These are phyloP conservation scores for Mariannaea elegans DNA, from an alignment of 2,329 filamentous ascomycete genomes.

Conservation along the genomic window DNA sequence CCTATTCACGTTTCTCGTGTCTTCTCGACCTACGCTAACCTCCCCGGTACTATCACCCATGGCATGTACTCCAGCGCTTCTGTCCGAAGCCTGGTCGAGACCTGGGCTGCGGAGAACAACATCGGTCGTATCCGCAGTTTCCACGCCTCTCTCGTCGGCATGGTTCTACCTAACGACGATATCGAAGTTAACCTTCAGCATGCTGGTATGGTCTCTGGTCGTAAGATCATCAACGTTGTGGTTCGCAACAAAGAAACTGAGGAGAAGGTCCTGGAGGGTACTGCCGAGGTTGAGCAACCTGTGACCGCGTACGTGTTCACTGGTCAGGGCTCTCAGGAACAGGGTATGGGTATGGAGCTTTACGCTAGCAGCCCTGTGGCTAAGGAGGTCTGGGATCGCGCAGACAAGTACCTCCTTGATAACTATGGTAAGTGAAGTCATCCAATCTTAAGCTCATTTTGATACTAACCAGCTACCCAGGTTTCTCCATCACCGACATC, in stretches of 20 bases:
- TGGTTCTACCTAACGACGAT: slow-evolving; percentile 97
- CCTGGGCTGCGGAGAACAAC: slow-evolving; percentile 99
- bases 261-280: slow-evolving; percentile 93
- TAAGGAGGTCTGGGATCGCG: slow-evolving; percentile 96
- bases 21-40: slow-evolving; percentile 93
- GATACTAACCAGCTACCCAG: slow-evolving; percentile 50
- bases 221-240: slow-evolving; percentile 99
- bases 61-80: slow-evolving; percentile 99
- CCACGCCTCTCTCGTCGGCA: slow-evolving; percentile 95
- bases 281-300: slow-evolving; percentile 97
- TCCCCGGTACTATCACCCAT: slow-evolving; percentile 97
- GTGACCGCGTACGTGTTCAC: slow-evolving; percentile 98
- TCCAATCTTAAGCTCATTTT: no score
- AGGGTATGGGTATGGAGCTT: slow-evolving; percentile 99
- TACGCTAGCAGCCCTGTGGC: slow-evolving; percentile 94
- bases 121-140: slow-evolving; percentile 97
- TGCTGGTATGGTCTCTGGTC: slow-evolving; percentile 95
- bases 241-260: slow-evolving; percentile 95
- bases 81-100: slow-evolving; percentile 95
- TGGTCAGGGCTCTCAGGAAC: slow-evolving; percentile 96
- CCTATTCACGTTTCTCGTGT: slow-evolving; percentile 98
- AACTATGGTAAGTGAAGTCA: slow-evolving; percentile 80
- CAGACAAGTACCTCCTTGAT: slow-evolving; percentile 97
- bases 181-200: slow-evolving; percentile 96
- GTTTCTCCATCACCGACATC: slow-evolving; percentile 97